Evolutionary conservation across 805 yeast species (phyloP).

Genomic region (Naumovozyma castellii): DNA sequence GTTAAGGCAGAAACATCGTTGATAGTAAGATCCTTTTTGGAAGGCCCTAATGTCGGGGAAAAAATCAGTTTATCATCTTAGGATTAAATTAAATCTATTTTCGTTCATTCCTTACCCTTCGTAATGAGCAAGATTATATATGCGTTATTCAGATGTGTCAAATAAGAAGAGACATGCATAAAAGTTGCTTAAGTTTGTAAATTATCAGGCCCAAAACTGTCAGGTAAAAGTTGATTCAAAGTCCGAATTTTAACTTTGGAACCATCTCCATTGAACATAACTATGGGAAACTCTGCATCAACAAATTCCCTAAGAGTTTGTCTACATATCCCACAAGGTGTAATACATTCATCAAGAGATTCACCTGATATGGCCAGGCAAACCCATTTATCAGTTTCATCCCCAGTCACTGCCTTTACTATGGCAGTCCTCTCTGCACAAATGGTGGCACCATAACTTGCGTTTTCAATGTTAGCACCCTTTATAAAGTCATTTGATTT

Average conservation of each 20-base stretch:
- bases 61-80: no score
- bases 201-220: slow-evolving; percentile 79
- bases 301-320: slow-evolving; percentile 83
- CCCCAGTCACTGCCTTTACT: slow-evolving; percentile 39
- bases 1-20: no score
- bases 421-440: slow-evolving; percentile 73
- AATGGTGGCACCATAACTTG: slow-evolving; percentile 71
- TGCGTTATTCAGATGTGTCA: no score
- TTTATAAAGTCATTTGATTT: slow-evolving; percentile 37
- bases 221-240: slow-evolving; percentile 61
- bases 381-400: background rate
- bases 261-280: slow-evolving; percentile 58
- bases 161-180: no score
- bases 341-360: slow-evolving; percentile 39
- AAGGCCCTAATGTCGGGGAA: no score
- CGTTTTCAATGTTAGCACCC: slow-evolving; percentile 93
- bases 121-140: no score
- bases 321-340: slow-evolving; percentile 94
- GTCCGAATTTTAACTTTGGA: slow-evolving; percentile 36
- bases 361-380: slow-evolving; percentile 27
- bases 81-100: no score
- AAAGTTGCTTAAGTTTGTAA: no score
- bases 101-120: no score
- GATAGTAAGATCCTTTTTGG: no score
- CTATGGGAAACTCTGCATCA: slow-evolving; percentile 41